A percentile compares a stretch with the other conserved stretches of the same genome.
These are phyloP conservation scores for Ganoderma boninense DNA, from an alignment of 1,284 basidiomycete genomes.

Conservation along the genomic window DNA sequence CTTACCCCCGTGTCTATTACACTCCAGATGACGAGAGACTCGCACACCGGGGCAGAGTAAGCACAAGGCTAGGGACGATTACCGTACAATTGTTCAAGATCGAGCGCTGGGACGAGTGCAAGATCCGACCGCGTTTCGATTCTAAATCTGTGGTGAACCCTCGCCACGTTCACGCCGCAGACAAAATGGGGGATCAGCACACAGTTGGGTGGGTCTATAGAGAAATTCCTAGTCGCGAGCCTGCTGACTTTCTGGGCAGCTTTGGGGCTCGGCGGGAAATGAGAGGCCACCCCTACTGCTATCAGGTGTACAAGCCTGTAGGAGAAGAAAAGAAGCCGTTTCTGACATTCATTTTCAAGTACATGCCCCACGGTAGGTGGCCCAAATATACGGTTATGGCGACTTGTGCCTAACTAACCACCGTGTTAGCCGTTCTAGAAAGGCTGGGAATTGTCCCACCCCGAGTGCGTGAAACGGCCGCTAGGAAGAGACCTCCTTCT, in stretches of 20 bases:
- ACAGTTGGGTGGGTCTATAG: background rate
- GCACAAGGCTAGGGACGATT: slow-evolving; percentile 3
- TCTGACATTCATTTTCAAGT: slow-evolving; percentile 5
- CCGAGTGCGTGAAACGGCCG: background rate
- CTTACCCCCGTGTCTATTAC: background rate
- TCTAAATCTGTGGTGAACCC: slow-evolving; percentile 1
- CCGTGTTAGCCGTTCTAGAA: background rate
- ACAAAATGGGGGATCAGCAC: background rate
- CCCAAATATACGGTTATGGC: background rate
- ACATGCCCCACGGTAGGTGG: background rate
- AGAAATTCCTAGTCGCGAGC: too few species aligned
- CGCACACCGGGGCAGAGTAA: background rate
- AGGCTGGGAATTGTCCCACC: background rate
- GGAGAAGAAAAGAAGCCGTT: background rate
- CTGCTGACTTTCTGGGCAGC: background rate
- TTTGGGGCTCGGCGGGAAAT: background rate
- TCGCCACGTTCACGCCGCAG: background rate
- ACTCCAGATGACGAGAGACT: background rate
- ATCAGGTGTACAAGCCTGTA: slow-evolving; percentile 3
- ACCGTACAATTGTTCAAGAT: background rate
- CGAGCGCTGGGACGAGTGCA: background rate
- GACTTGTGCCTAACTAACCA: background rate
- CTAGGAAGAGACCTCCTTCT: background rate
- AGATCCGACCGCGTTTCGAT: background rate
- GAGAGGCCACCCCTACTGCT: background rate